A percentile compares a stretch with the other conserved stretches of the same genome.
Conservation (phyloP, 1,284 basidiomycete species). For the Xerocomus amazonicus region DNA sequence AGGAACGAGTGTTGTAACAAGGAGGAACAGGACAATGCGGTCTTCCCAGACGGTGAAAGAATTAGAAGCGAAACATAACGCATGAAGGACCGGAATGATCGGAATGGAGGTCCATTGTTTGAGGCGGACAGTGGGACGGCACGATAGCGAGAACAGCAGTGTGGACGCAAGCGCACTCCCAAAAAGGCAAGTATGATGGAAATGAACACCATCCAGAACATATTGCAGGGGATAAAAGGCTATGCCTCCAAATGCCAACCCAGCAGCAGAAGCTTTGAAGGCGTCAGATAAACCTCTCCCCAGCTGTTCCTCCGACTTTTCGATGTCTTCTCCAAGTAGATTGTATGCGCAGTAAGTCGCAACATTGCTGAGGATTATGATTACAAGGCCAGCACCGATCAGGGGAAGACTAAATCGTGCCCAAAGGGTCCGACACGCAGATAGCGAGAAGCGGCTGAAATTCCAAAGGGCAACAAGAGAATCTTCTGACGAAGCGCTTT, state of each 20-base stretch:
- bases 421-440: conserved; percentile 83
- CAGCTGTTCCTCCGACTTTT: conserved; percentile 35
- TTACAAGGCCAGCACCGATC: conserved; percentile 66
- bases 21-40: conserved; percentile 71
- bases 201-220: conserved; percentile 41
- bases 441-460: conserved; percentile 66
- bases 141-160: conserved; percentile 12
- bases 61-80: conserved; percentile 80
- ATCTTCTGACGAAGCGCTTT: conserved; percentile 25
- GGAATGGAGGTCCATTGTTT: conserved; percentile 34
- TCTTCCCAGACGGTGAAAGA: conserved; percentile 98
- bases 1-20: conserved; percentile 60
- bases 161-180: conserved; percentile 27
- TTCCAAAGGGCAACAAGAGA: conserved; percentile 41
- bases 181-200: conserved; percentile 47
- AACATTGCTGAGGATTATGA: conserved; percentile 47
- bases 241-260: conserved; percentile 42
- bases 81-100: conserved; percentile 62
- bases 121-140: conserved; percentile 9
- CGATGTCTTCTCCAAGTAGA: conserved; percentile 32
- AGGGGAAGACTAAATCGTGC: conserved; percentile 85
- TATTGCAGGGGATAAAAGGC: conserved; percentile 33
- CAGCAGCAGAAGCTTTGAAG: conserved; percentile 38
- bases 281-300: conserved; percentile 30
- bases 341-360: conserved; percentile 49